Evolutionary conservation across 129 eudicot genomes (phyloP), one percentile per base, ranked within the genome.

Genomic region (Chrysanthemum lavandulifolium): DNA sequence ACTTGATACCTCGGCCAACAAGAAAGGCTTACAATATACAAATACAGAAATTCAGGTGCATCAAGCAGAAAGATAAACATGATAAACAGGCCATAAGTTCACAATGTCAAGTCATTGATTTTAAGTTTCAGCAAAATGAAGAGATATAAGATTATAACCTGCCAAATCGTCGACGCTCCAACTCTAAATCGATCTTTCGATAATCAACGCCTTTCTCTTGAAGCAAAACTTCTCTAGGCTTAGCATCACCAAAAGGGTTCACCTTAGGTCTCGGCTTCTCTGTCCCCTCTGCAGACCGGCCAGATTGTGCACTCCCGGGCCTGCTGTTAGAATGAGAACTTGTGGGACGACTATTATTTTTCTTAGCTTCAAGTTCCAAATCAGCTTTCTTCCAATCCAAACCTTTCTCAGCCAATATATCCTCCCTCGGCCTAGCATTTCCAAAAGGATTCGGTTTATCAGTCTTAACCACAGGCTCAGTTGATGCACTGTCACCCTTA

Each of bases 231-330:
- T 95, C 99, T 77, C 97, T 83, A 69, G 99, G 99, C 73, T 95
- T 95, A 50, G 99, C 99, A 86, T 95, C 95, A 11, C 99, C 99
- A 56, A 95, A 95, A 13, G 99, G 99, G 71, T 95, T 95, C 82
- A 95, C 96, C 75, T 90, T 95, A 5, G 90, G 87, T 80, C 72
- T 90, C 21, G 82, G 89, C 72, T 82, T 87, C 65, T 73, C 94
- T 27, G 45, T 73, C 15, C 80, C 92, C 65, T 87, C 95, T 0
- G 81, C 92, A 0, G 95, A 87, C 85, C 83, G 61, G 11, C 77
- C 82, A 11, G 89, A 83, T 68, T 86, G 92, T 0, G 88, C 69
- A 21, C 91, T 79, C 64, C 79, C 91, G 0, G 94, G 95, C 88
- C 99, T 70, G 56, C 99, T 75, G 53, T 86, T 90, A 2, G 96